Evolutionary conservation across 2,329 filamentous ascomycete species (phyloP), one percentile per base, ranked within the genome.

Genomic region (Penicillium sp.): DNA sequence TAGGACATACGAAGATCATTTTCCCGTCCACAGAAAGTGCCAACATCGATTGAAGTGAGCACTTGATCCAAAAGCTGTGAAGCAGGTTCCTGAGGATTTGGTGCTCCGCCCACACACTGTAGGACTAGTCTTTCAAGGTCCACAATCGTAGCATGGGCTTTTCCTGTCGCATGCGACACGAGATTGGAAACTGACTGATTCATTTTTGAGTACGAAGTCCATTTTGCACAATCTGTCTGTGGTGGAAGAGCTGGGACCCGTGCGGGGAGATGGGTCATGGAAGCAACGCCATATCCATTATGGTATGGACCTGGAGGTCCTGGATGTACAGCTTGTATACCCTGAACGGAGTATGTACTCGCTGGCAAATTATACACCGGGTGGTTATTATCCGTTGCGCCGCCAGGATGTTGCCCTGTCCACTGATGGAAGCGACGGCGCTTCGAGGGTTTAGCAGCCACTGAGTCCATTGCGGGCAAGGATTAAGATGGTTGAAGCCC

Each of bases 31-130:
- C 72, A 77, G 53, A 82, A 82, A 10, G 71, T 77, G 26, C 90
- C 88, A 21, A 81, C 79, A 69, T 93, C 90, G 54, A 93, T 91
- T 27, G 83, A 79, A 1, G 89, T 90, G 70, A 93, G 85, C 55
- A 91, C 80, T 45, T 84, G 76, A 69, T 90, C 83, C 58, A 93
- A 82, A 52, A 85, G 85, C 3, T 79, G 78, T 14, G 80, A 83
- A 47, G 91, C 82, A 53, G 85, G 76, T 65, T 90, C 84, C 64
- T 80, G 85, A 19, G 68, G 52, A 51, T 69, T 67, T 3, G 60
- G 47, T n/a, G 60, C 61, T 3, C 61, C 53, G 5, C 56, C 44
- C 8, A 66, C 52, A 85, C 72, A 6, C 70, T 77, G 26, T 70
- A 75, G 22, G 70, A 74, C 60, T 72, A 76, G 53, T 69, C 76